phyloP scores from a whole-genome alignment of 495 filamentous ascomycete species.

The Aspergillus avenaceus region DNA sequence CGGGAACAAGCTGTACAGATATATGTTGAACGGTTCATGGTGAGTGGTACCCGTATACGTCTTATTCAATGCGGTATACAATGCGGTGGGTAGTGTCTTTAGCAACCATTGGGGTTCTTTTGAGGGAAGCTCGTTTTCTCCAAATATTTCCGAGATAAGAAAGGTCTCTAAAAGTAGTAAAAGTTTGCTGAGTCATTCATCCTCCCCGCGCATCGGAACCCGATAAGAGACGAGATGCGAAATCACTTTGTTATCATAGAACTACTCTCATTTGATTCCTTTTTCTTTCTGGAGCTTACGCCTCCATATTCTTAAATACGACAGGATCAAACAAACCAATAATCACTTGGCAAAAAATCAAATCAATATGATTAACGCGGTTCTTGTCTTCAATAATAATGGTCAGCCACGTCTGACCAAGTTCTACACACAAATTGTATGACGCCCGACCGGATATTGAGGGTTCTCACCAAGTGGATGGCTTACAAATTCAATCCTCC shows the following conservation, averaged over 20 bases:
- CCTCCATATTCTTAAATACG: background rate
- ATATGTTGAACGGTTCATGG: background rate
- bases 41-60: background rate
- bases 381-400: slow-evolving; percentile 97
- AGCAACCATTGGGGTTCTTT: too few relatives aligned
- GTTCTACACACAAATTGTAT: slow-evolving; percentile 96
- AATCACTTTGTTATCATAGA: background rate
- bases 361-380: slow-evolving; percentile 91
- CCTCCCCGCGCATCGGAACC: background rate
- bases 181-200: too few relatives aligned
- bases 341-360: background rate
- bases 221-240: background rate
- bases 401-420: slow-evolving; percentile 95
- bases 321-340: background rate
- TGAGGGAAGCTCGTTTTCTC: background rate
- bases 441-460: slow-evolving; percentile 21
- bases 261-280: background rate
- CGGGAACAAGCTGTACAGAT: background rate
- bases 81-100: too few relatives aligned
- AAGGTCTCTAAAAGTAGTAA: too few relatives aligned
- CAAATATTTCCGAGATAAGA: background rate
- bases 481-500: background rate
- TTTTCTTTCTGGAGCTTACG: background rate
- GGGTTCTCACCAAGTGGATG: too few relatives aligned
- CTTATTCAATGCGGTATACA: too few relatives aligned